Base-by-base conservation (phyloP, 495 filamentous ascomycete genomes). In the Extremus antarcticus region DNA sequence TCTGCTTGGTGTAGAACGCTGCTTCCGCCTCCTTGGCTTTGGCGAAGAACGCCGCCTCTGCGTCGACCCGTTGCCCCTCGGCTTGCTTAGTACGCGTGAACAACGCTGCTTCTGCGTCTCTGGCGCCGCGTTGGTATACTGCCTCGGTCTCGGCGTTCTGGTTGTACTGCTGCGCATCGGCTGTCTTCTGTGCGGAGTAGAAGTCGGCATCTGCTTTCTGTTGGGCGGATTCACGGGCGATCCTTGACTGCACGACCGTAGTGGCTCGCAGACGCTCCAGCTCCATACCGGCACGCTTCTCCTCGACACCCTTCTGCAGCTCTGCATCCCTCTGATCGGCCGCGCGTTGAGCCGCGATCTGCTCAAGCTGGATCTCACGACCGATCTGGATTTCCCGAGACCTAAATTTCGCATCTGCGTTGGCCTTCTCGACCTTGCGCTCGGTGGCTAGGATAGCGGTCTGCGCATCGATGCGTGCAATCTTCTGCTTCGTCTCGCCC, bases 371-470 rank as follows among this genome's bases (percentile, higher is more conserved):
- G 56, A 90, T 81, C 53, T 83, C 81, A 47, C 81, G 75, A 59
- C 80, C 76, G 54, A 89, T 81, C 56, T 80, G 76, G 0, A 84
- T 83, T 69, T 88, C 83, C 48, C 80, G 76, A 24, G 80, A 84
- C 20, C 76, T 75, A 25, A 90, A 77, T 35, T 81, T 79, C 43
- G 85, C 84, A 66, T 90, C 87, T 47, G 87, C 87, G 20, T 76
- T 68, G 9, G 86, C 86, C 53, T 86, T 86, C 71, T 90, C 85
- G 47, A 82, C 80, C 60, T 89, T 87, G 54, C 87, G 83, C 62
- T 89, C 78, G 3, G 87, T 90, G 71, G 90, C 87, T 50, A 84
- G 78, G 3, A 90, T 86, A 1, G 87, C 86, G 21, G 85, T 89
- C 49, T 84, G 80, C 54, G 85, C 86, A 61, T 88, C 78, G 62